Conservation (phyloP, 2,329 filamentous ascomycete species). For the Stemphylium beticola region DNA sequence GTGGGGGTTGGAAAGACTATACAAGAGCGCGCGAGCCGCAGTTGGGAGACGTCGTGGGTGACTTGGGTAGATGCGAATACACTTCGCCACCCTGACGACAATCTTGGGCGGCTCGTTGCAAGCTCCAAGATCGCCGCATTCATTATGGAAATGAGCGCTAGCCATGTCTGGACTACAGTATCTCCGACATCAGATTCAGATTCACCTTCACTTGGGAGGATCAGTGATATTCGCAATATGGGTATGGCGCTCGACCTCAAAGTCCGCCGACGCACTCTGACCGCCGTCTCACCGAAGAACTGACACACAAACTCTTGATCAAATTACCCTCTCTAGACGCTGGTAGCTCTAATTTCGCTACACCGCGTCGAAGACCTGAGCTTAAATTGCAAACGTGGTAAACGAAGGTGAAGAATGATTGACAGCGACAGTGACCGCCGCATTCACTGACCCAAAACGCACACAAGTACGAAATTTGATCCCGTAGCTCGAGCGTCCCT, state of each 20-base stretch:
- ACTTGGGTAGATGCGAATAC: background rate
- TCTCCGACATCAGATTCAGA: background rate
- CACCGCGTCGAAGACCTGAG: background rate
- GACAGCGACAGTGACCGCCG: constrained; percentile 6
- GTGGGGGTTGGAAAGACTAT: constrained; percentile 11
- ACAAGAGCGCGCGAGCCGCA: background rate
- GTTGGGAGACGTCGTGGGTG: background rate
- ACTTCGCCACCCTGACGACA: background rate
- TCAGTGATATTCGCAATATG: background rate
- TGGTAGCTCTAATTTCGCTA: background rate
- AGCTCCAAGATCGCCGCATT: constrained; percentile 7
- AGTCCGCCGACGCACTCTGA: background rate
- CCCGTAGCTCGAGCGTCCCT: background rate
- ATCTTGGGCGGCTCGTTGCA: background rate
- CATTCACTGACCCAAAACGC: constrained; percentile 7
- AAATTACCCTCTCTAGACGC: background rate
- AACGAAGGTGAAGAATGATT: constrained; percentile 3
- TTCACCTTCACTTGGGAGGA: constrained; percentile 18
- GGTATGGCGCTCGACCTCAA: background rate
- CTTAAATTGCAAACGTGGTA: background rate
- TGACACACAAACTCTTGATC: background rate
- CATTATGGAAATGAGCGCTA: constrained; percentile 13
- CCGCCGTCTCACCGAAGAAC: background rate
- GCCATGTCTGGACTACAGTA: background rate
- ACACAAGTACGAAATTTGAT: background rate